A percentile compares a stretch with the other conserved stretches of the same genome.
Evolutionary conservation across 495 filamentous ascomycete species (phyloP).

Genomic region (Beverwykella pulmonaria): DNA sequence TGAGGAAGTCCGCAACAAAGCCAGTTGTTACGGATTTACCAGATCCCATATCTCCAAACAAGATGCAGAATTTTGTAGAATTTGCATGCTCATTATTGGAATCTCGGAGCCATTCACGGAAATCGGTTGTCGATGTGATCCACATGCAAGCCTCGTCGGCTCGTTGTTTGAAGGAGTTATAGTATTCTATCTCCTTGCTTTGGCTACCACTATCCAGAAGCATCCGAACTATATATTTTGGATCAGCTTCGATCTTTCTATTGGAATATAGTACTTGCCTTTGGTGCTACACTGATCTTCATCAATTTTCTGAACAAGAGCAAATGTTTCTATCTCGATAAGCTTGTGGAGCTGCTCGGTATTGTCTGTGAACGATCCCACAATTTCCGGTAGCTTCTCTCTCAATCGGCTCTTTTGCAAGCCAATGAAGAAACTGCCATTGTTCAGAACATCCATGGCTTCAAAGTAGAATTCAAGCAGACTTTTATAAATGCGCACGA

Average conservation of each 20-base stretch:
- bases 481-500: background rate
- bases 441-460: constrained; percentile 5
- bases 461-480: constrained; percentile 6
- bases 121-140: constrained; percentile 4
- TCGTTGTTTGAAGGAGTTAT: constrained; percentile 6
- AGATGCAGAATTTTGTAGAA: constrained; percentile 7
- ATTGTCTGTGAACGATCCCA: background rate
- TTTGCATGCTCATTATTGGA: background rate
- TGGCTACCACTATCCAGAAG: constrained; percentile 4
- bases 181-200: constrained; percentile 8
- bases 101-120: constrained; percentile 2
- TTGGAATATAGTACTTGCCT: background rate
- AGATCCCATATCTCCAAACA: constrained; percentile 10
- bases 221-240: background rate
- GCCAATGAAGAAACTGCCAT: background rate
- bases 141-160: constrained; percentile 2
- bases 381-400: background rate
- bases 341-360: background rate
- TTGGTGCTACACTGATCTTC: background rate
- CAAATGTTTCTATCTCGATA: background rate
- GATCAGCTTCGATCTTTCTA: constrained; percentile 4
- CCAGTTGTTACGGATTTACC: constrained; percentile 5
- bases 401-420: constrained; percentile 3
- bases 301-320: constrained; percentile 1
- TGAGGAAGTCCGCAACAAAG: constrained; percentile 6